phyloP scores from a whole-genome alignment of 352 stramenopile genomes.

The Phytopythium delawarense region DNA sequence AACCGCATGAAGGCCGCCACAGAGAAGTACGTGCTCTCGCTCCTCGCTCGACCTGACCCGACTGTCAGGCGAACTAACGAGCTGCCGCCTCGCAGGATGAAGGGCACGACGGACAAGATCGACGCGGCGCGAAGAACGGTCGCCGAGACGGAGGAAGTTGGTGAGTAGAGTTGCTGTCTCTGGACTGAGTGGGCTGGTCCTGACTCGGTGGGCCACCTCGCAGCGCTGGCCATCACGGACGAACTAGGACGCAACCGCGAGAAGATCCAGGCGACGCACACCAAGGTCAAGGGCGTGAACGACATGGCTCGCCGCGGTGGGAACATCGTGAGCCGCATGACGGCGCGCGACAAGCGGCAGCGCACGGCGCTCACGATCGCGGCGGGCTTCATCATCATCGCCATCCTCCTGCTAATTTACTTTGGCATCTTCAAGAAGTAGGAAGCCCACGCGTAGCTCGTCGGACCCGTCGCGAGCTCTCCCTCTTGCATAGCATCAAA shows the following conservation, averaged over 20 bases:
- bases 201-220: conserved; percentile 3
- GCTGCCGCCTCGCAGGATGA: conserved; percentile 42
- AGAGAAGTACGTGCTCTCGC: conserved; percentile 45
- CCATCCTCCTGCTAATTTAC: conserved; percentile 86
- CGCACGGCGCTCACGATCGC: conserved; percentile 62
- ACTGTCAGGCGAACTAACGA: not conserved
- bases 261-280: conserved; percentile 79
- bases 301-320: conserved; percentile 79
- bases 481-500: not conserved
- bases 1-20: conserved; percentile 77
- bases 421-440: conserved; percentile 89
- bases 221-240: conserved; percentile 76
- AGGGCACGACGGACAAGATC: conserved; percentile 78
- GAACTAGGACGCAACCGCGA: conserved; percentile 81
- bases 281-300: conserved; percentile 83
- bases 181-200: not conserved
- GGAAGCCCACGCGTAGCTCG: conserved; percentile 11
- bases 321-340: conserved; percentile 85
- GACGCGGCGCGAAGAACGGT: conserved; percentile 76
- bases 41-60: not conserved
- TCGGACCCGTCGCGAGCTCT: not conserved
- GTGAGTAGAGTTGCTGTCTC: conserved; percentile 24
- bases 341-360: conserved; percentile 79
- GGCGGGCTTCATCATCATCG: conserved; percentile 74
- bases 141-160: conserved; percentile 83